Base-by-base conservation (phyloP, 371 early-diverging fungal species). In the Chytridium lagenaria region DNA sequence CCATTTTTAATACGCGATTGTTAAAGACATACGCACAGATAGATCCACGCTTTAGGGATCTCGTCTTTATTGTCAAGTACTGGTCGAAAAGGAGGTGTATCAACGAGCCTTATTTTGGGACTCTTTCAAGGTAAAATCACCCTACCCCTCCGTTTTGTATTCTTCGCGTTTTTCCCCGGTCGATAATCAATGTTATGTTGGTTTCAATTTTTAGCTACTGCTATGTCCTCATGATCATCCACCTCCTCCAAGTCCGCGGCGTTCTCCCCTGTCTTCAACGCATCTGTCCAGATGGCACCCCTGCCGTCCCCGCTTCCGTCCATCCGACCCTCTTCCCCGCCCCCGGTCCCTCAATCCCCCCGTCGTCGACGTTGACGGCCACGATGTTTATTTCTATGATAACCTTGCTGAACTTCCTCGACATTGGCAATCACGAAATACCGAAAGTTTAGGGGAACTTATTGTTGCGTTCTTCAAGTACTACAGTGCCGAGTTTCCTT, bases 401-500 rank as follows among this genome's bases (percentile, higher is more conserved):
- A 66, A 78, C 40, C 69, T 78, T 19, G 51, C 51, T 19, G 34
- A 40, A 16, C 71, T 80, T 31, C 28, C 28, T 7, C 49, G 50
- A n/a, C 31, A 72, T 33, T 80, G 81, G 81, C 49, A 10, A n/a
- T 50, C 52, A 51, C 40, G 15, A n/a, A 80, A 80, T 67, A 59
- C 57, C 26, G 80, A 80, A 64, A 51, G 38, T 16, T 50, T 80
- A 23, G 80, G 80, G 36, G 80, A 80, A 68, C 59, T 77, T 26
- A 3, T 80, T 36, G 77, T 78, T 7, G 78, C 78, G 10, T 80
- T 80, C 55, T 78, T 80, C 74, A 80, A 75, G 59, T 75, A 78
- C 50, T 77, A 74, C 57, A 63, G 71, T 12, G 71, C 76, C 15
- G 76, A 78, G 72, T 80, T 78, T 38, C 78, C 77, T 3, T 80